Evolutionary conservation across 768 basidiomycete genomes (phyloP).

Genomic region (Mycena haematopus): DNA sequence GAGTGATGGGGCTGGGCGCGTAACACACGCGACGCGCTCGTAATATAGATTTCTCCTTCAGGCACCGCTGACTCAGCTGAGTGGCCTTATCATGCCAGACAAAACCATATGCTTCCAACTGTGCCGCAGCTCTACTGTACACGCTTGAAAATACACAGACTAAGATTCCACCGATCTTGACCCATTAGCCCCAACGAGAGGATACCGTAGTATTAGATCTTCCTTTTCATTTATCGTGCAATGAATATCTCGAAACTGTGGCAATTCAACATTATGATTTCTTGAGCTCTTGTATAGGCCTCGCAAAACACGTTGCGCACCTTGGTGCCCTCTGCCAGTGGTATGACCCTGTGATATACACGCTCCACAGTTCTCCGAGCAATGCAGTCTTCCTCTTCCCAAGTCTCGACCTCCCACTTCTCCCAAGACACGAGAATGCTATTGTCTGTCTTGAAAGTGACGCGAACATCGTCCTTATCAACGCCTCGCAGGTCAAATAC

Average conservation of each 20-base stretch:
- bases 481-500: constrained; percentile 58
- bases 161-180: constrained; percentile 20
- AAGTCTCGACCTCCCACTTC: constrained; percentile 48
- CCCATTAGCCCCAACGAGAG: constrained; percentile 30
- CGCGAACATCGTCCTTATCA: constrained; percentile 58
- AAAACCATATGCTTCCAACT: constrained; percentile 5
- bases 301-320: constrained; percentile 33
- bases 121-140: constrained; percentile 15
- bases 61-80: background rate
- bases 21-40: constrained; percentile 15
- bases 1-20: constrained; percentile 3
- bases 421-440: constrained; percentile 55
- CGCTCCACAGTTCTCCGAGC: constrained; percentile 55
- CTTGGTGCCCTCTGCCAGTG: constrained; percentile 56
- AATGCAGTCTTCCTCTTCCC: constrained; percentile 47
- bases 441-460: constrained; percentile 47
- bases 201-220: constrained; percentile 52
- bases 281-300: background rate
- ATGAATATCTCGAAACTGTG: constrained; percentile 55
- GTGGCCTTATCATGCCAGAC: too few relatives aligned
- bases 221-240: constrained; percentile 50
- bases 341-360: constrained; percentile 54
- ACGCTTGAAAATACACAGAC: constrained; percentile 1
- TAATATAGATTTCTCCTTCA: background rate
- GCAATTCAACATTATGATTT: background rate